phyloP scores from a whole-genome alignment of 2,329 filamentous ascomycete species.

The Diaporthe sp. region DNA sequence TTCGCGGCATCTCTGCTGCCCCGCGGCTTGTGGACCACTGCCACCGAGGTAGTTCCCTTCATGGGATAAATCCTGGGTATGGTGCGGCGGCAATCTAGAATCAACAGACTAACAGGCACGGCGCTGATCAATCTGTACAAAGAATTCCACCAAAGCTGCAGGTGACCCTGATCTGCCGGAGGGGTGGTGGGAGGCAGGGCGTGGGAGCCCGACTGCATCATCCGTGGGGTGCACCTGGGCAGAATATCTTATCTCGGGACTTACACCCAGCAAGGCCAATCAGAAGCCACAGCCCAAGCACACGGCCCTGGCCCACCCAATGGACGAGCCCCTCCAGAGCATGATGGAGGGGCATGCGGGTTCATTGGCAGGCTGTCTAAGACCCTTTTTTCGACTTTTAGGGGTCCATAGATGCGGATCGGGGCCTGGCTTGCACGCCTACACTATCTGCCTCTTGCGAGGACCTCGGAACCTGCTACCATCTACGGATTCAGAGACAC shows the following conservation, averaged over 20 bases:
- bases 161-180: not conserved
- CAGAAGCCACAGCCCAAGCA: slow-evolving; percentile 32
- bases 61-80: not conserved
- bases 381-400: not conserved
- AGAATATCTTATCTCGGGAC: slow-evolving; percentile 23
- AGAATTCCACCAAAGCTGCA: not conserved
- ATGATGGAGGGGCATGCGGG: slow-evolving; percentile 32
- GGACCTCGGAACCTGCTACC: not conserved
- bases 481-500: not conserved
- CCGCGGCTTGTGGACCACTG: not conserved
- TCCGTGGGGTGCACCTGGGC: not conserved
- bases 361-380: slow-evolving; percentile 34
- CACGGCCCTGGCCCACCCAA: slow-evolving; percentile 37
- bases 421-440: not conserved
- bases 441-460: not conserved
- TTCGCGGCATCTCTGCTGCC: not conserved
- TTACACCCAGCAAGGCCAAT: slow-evolving; percentile 41
- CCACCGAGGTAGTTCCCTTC: not conserved
- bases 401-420: not conserved
- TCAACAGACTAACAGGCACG: not conserved
- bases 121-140: not conserved
- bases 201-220: not conserved
- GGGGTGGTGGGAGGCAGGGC: not conserved
- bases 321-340: slow-evolving; percentile 25
- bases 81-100: not conserved